Conservation (phyloP, 495 filamentous ascomycete species). For the Rusavskia elegans region DNA sequence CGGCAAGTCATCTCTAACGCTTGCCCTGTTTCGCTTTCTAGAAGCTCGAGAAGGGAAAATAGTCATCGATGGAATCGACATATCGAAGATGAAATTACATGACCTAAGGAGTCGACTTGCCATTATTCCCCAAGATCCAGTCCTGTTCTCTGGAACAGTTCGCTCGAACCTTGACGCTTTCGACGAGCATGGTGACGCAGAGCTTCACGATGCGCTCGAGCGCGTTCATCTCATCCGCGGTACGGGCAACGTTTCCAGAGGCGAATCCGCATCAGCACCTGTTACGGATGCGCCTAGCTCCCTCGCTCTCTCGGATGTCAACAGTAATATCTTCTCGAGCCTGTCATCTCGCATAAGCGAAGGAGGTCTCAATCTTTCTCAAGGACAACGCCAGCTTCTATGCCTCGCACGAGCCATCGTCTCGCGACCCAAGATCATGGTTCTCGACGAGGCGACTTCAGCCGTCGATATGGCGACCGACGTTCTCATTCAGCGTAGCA, state of each 20-base stretch:
- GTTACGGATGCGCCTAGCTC: conserved; percentile 8
- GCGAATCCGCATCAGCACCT: conserved; percentile 14
- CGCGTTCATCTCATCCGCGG: conserved; percentile 52
- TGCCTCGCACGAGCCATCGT: conserved; percentile 82
- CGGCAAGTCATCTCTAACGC: conserved; percentile 70
- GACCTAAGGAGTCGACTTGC: conserved; percentile 58
- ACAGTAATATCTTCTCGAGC: conserved; percentile 46
- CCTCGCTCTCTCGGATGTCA: conserved; percentile 22
- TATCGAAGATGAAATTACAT: conserved; percentile 57
- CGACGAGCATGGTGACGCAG: conserved; percentile 50
- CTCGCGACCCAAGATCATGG: conserved; percentile 62
- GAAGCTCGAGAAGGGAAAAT: conserved; percentile 57
- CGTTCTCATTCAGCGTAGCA: conserved; percentile 63
- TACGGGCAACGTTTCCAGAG: conserved; percentile 16
- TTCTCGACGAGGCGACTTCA: conserved; percentile 80
- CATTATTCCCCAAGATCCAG: conserved; percentile 78
- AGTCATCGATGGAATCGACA: conserved; percentile 59
- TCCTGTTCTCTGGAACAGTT: conserved; percentile 75
- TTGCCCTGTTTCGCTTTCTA: conserved; percentile 73
- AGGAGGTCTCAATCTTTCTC: conserved; percentile 66
- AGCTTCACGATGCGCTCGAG: conserved; percentile 57
- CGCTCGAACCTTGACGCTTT: conserved; percentile 74
- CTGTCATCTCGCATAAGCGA: conserved; percentile 51
- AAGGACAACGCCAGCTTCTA: conserved; percentile 78
- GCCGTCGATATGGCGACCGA: conserved; percentile 84